These are phyloP conservation scores for Hysterangium stoloniferum DNA, from an alignment of 768 basidiomycete species.

Conservation along the genomic window DNA sequence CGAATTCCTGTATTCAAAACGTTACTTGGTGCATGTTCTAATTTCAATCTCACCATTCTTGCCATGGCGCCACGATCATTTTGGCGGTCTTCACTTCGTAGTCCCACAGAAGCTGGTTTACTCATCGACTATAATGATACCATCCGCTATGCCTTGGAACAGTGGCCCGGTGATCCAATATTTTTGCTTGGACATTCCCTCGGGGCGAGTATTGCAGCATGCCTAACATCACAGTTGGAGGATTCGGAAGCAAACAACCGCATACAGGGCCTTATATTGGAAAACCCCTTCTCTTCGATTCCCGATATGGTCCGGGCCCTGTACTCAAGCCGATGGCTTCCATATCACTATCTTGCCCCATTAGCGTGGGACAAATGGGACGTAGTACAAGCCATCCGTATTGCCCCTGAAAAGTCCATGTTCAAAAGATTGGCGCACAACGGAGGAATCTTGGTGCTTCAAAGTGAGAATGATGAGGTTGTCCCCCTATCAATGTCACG, in stretches of 20 bases:
- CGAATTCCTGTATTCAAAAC: slow-evolving; percentile 36
- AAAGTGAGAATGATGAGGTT: slow-evolving; percentile 40
- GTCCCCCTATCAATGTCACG: slow-evolving; percentile 34
- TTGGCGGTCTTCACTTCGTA: slow-evolving; percentile 36
- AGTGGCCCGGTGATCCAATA: slow-evolving; percentile 27
- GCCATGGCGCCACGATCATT: slow-evolving; percentile 42
- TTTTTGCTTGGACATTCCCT: slow-evolving; percentile 43
- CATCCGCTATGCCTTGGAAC: slow-evolving; percentile 24
- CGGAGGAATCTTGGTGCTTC: slow-evolving; percentile 24
- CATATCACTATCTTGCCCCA: slow-evolving; percentile 40
- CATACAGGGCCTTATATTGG: slow-evolving; percentile 35
- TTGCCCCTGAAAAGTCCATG: slow-evolving; percentile 1
- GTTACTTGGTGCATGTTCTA: slow-evolving; percentile 19
- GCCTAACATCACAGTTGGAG: slow-evolving; percentile 22
- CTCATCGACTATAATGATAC: slow-evolving; percentile 32
- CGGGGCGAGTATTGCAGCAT: slow-evolving; percentile 36
- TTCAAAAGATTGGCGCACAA: slow-evolving; percentile 17
- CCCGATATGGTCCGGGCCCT: slow-evolving; percentile 39
- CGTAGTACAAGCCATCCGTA: slow-evolving; percentile 25
- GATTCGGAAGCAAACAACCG: slow-evolving; percentile 8
- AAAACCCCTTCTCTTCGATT: slow-evolving; percentile 43
- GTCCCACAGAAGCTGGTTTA: slow-evolving; percentile 33
- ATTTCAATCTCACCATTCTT: slow-evolving; percentile 22
- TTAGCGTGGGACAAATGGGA: slow-evolving; percentile 43
- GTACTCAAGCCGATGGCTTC: slow-evolving; percentile 41